Evolutionary conservation across 2,329 filamentous ascomycete species (phyloP).

Genomic region (Alternaria burnsii): DNA sequence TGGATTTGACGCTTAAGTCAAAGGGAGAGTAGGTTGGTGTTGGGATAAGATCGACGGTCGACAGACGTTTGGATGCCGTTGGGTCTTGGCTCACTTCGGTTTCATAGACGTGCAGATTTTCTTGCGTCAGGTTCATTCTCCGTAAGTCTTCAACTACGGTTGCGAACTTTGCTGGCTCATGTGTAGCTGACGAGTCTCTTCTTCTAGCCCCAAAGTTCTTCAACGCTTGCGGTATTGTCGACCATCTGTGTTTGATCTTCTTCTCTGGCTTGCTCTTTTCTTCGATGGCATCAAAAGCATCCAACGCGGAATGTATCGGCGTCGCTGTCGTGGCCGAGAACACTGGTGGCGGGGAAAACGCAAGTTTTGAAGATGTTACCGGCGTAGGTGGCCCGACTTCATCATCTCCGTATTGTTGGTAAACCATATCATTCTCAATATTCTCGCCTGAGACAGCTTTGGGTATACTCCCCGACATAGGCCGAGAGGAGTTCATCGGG

Average conservation of each 20-base stretch:
- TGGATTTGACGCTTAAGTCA: slow-evolving; percentile 14
- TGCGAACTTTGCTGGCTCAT: slow-evolving; percentile 20
- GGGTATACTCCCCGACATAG: slow-evolving; percentile 26
- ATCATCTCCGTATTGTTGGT: slow-evolving; percentile 26
- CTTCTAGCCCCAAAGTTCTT: slow-evolving; percentile 32
- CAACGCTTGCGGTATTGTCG: slow-evolving; percentile 32
- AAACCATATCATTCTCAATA: slow-evolving; percentile 33
- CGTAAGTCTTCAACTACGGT: slow-evolving; percentile 20
- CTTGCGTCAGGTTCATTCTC: slow-evolving; percentile 24
- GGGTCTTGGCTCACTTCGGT: slow-evolving; percentile 11
- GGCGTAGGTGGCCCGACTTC: slow-evolving; percentile 34
- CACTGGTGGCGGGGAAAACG: slow-evolving; percentile 16
- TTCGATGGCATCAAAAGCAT: slow-evolving; percentile 14
- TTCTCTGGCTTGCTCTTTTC: slow-evolving; percentile 29
- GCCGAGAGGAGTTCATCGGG: slow-evolving; percentile 33
- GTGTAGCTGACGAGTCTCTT: slow-evolving; percentile 24
- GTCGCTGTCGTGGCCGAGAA: slow-evolving; percentile 21
- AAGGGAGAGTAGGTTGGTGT: slow-evolving; percentile 36
- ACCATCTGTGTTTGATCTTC: slow-evolving; percentile 36
- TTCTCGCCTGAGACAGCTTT: slow-evolving; percentile 33
- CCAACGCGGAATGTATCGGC: slow-evolving; percentile 17
- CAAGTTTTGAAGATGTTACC: slow-evolving; percentile 7
- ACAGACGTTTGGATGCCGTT: slow-evolving; percentile 18
- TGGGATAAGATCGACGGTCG: slow-evolving; percentile 25
- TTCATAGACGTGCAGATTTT: slow-evolving; percentile 23